Evolutionary conservation across 495 filamentous ascomycete genomes (phyloP).

Genomic region (Amniculicola lignicola): DNA sequence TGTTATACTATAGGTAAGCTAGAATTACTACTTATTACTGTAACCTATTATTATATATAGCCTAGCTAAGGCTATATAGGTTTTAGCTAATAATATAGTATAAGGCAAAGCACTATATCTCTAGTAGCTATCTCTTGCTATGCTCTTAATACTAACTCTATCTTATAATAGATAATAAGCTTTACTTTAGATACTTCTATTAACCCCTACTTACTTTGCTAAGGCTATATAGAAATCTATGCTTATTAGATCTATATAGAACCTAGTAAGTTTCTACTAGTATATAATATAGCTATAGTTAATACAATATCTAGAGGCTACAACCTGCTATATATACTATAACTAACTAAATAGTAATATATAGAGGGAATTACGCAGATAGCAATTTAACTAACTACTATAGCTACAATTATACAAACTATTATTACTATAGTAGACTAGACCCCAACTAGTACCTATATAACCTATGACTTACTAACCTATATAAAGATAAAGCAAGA

Average conservation of each 20-base stretch:
- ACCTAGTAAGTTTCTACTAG: conserved; percentile 5
- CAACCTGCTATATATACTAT: background rate
- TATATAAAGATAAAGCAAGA: conserved; percentile 39
- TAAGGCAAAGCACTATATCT: background rate
- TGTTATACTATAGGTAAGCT: background rate
- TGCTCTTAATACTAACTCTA: background rate
- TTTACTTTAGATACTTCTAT: background rate
- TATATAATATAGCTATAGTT: background rate
- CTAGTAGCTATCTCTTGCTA: background rate
- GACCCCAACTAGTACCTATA: conserved; percentile 7
- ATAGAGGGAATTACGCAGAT: conserved; percentile 1
- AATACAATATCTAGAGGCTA: conserved; percentile 1
- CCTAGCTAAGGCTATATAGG: background rate
- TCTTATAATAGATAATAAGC: background rate
- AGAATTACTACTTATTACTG: background rate
- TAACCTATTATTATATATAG: too few species aligned
- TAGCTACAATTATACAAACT: background rate
- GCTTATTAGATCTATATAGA: background rate
- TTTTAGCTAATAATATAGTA: background rate
- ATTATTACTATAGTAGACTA: background rate
- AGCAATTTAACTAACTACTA: conserved; percentile 7
- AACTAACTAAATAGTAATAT: conserved; percentile 4
- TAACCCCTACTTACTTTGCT: background rate
- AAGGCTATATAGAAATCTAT: background rate
- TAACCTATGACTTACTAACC: conserved; percentile 17